A percentile compares a stretch with the other conserved stretches of the same genome.
phyloP scores from a whole-genome alignment of 208 protist species.

The Lotmaria passim region DNA sequence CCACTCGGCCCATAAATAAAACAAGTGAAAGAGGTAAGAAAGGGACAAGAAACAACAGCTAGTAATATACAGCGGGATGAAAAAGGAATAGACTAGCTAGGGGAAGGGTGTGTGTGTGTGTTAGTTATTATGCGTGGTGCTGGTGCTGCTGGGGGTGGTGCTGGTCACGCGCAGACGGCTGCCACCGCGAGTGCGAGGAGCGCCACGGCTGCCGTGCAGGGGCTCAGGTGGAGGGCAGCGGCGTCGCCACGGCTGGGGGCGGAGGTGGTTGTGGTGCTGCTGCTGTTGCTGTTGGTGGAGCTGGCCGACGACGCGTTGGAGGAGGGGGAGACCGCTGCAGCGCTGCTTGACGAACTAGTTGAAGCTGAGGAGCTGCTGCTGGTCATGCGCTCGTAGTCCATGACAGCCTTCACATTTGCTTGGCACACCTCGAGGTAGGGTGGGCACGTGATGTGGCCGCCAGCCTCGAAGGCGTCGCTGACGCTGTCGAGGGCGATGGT shows the following conservation, averaged over 20 bases:
- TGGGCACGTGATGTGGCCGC: slow-evolving; percentile 17
- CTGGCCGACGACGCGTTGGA: no score
- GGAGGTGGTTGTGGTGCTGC: no score
- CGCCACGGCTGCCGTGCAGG: background rate
- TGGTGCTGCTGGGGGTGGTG: background rate
- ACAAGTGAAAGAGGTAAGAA: no score
- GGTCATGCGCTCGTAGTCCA: slow-evolving; percentile 8
- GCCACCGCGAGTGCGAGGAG: background rate
- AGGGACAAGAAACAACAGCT: no score
- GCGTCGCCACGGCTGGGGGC: background rate
- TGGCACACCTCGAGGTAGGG: slow-evolving; percentile 25
- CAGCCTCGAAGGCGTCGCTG: slow-evolving; percentile 14
- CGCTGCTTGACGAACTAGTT: no score
- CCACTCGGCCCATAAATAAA: no score
- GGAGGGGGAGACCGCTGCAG: no score
- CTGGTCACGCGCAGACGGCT: background rate
- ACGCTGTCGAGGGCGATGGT: background rate
- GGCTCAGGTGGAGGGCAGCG: background rate
- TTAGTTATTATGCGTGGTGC: no score
- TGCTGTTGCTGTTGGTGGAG: no score
- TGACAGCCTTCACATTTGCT: slow-evolving; percentile 12
- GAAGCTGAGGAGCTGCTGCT: background rate
- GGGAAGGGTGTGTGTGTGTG: no score
- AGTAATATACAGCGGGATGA: no score
- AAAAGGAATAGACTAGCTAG: no score